A percentile compares a stretch with the other conserved stretches of the same genome.
Evolutionary conservation across 2,329 filamentous ascomycete species (phyloP).

Genomic region (Bipolaris cookei): DNA sequence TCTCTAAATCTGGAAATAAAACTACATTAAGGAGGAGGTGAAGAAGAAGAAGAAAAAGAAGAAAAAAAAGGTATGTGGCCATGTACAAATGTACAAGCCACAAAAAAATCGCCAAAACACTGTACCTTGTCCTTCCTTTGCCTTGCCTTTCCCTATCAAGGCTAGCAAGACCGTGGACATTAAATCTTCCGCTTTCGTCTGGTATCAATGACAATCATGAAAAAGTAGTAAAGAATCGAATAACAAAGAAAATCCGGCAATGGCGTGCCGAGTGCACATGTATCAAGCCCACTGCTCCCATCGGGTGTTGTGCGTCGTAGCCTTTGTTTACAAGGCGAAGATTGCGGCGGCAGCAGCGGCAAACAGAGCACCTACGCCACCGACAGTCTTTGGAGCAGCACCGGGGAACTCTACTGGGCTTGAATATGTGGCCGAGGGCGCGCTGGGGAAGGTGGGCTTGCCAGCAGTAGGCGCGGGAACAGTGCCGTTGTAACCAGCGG

Average conservation of each 20-base stretch:
- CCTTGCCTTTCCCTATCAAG: not conserved
- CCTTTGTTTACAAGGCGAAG: slow-evolving; percentile 32
- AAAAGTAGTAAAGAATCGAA: not conserved
- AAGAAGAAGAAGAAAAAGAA: not conserved
- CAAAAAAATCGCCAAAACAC: slow-evolving; percentile 1
- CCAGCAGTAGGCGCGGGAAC: slow-evolving; percentile 25
- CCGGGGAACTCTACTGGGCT: slow-evolving; percentile 24
- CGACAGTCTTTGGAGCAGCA: slow-evolving; percentile 29
- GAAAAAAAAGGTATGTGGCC: not conserved
- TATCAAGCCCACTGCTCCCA: no score
- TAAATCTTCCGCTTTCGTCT: slow-evolving; percentile 13
- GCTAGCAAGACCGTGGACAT: not conserved
- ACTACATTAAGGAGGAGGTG: slow-evolving; percentile 9
- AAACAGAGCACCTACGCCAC: slow-evolving; percentile 31
- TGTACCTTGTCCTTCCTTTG: not conserved
- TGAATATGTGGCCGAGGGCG: slow-evolving; percentile 10
- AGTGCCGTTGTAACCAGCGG: slow-evolving; percentile 21
- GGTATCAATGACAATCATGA: slow-evolving; percentile 28
- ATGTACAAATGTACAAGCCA: slow-evolving; percentile 6
- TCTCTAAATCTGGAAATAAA: slow-evolving; percentile 4
- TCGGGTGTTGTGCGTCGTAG: not conserved
- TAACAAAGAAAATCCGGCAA: slow-evolving; percentile 21
- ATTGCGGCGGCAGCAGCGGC: slow-evolving; percentile 28
- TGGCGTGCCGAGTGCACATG: not conserved
- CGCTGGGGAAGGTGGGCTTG: slow-evolving; percentile 20